Evolutionary conservation across 352 stramenopile species (phyloP).

Genomic region (Phytopythium kandeliae): DNA sequence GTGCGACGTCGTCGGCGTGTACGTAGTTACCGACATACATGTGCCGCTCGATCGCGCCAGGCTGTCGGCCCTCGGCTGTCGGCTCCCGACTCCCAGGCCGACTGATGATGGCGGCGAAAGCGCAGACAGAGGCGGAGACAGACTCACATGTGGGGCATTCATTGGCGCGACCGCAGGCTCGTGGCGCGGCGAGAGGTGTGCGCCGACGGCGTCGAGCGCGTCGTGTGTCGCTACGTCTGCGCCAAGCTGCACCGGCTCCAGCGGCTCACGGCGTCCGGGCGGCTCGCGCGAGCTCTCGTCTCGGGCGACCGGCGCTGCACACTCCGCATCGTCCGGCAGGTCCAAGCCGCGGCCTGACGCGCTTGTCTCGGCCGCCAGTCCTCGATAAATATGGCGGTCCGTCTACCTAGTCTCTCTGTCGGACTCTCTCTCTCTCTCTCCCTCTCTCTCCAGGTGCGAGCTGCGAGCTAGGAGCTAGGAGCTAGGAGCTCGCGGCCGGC

Average conservation of each 20-base stretch:
- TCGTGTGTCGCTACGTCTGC: conserved; percentile 24
- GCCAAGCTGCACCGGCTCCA: conserved; percentile 28
- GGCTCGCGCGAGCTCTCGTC: background rate
- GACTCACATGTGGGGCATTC: conserved; percentile 12
- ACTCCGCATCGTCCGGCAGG: background rate
- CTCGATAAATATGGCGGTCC: no score
- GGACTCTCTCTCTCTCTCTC: background rate
- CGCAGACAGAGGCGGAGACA: no score
- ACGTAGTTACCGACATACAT: background rate
- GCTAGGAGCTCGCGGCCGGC: background rate
- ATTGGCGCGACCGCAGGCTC: background rate
- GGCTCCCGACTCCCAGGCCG: no score
- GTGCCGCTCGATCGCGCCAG: background rate
- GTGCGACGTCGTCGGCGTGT: conserved; percentile 12
- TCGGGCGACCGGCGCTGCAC: background rate
- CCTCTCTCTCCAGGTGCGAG: no score
- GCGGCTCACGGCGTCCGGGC: background rate
- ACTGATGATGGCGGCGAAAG: no score
- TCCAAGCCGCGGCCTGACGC: background rate
- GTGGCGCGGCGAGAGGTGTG: background rate
- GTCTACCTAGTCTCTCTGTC: no score
- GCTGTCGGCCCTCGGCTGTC: no score
- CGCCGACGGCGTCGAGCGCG: conserved; percentile 24
- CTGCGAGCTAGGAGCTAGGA: no score
- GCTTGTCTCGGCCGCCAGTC: no score